Conservation (phyloP, 176 grass and related monocot species). For the Musa schizocarpa region DNA sequence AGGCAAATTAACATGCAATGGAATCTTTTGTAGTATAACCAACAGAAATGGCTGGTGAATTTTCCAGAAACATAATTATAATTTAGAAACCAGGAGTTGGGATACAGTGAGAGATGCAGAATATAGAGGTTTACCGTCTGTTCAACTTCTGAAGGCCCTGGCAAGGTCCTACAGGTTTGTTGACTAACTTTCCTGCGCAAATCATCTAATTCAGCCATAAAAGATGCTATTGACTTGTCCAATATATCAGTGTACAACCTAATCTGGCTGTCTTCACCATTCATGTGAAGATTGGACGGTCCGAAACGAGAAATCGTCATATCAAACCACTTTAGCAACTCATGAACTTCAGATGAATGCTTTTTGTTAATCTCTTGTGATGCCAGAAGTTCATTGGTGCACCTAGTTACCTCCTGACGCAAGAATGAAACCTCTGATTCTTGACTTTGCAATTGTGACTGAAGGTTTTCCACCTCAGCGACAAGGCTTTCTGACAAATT, state of each 20-base stretch:
- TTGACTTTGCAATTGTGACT: slow-evolving; percentile 67
- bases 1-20: neutral
- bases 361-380: slow-evolving; percentile 76
- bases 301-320: slow-evolving; percentile 49
- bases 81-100: neutral
- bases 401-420: slow-evolving; percentile 83
- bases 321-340: slow-evolving; percentile 69
- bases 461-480: slow-evolving; percentile 84
- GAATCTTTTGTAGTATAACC: neutral
- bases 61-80: neutral
- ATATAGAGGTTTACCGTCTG: slow-evolving; percentile 47
- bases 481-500: slow-evolving; percentile 88
- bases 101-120: slow-evolving; percentile 3
- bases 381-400: slow-evolving; percentile 76
- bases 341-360: slow-evolving; percentile 42
- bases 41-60: neutral
- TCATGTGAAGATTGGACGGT: slow-evolving; percentile 24
- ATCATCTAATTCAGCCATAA: slow-evolving; percentile 60
- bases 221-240: slow-evolving; percentile 56
- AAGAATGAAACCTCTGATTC: slow-evolving; percentile 91
- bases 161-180: slow-evolving; percentile 34
- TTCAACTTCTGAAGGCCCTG: slow-evolving; percentile 71
- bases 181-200: slow-evolving; percentile 44
- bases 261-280: slow-evolving; percentile 50
- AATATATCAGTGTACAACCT: slow-evolving; percentile 56